A percentile compares a stretch with the other conserved stretches of the same genome.
These are phyloP conservation scores for Mrakia hoshinonis DNA, from an alignment of 768 basidiomycete species.

Conservation along the genomic window DNA sequence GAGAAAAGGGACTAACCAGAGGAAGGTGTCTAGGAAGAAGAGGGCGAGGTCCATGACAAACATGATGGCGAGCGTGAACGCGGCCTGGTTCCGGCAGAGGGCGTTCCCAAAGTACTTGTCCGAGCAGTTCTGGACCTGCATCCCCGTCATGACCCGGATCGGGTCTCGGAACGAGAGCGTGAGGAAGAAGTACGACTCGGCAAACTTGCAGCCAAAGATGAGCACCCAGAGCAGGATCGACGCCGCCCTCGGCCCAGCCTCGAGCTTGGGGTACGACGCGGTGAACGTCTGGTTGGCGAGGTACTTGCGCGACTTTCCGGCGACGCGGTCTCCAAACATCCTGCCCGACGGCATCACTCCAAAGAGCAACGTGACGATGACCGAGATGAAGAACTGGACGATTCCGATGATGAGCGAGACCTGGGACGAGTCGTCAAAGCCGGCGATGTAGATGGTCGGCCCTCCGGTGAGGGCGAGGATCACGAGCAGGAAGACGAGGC, in stretches of 20 bases:
- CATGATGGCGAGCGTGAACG: slow-evolving; percentile 94
- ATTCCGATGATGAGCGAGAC: slow-evolving; percentile 87
- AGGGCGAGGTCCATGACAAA: slow-evolving; percentile 95
- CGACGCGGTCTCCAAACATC: slow-evolving; percentile 98
- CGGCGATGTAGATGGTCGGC: slow-evolving; percentile 89
- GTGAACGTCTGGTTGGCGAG: slow-evolving; percentile 98
- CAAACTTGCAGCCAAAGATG: slow-evolving; percentile 91
- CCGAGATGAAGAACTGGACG: slow-evolving; percentile 91
- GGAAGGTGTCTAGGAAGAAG: slow-evolving; percentile 98
- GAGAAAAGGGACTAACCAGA: slow-evolving; percentile 71
- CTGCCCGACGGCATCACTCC: slow-evolving; percentile 88
- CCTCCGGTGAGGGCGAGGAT: slow-evolving; percentile 84
- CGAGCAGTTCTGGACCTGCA: slow-evolving; percentile 84
- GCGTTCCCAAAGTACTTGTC: slow-evolving; percentile 76
- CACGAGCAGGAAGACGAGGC: slow-evolving; percentile 77
- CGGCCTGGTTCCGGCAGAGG: slow-evolving; percentile 85
- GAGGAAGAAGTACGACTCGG: slow-evolving; percentile 96
- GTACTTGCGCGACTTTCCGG: slow-evolving; percentile 90
- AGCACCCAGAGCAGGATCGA: slow-evolving; percentile 79
- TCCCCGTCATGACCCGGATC: slow-evolving; percentile 87
- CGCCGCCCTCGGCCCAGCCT: slow-evolving; percentile 55
- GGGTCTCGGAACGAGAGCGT: slow-evolving; percentile 90
- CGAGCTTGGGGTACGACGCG: slow-evolving; percentile 75
- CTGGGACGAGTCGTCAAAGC: slow-evolving; percentile 57
- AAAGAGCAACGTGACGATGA: slow-evolving; percentile 75